Base-by-base conservation (phyloP, 2,329 filamentous ascomycete species). In the Scolecobasidium constrictum region DNA sequence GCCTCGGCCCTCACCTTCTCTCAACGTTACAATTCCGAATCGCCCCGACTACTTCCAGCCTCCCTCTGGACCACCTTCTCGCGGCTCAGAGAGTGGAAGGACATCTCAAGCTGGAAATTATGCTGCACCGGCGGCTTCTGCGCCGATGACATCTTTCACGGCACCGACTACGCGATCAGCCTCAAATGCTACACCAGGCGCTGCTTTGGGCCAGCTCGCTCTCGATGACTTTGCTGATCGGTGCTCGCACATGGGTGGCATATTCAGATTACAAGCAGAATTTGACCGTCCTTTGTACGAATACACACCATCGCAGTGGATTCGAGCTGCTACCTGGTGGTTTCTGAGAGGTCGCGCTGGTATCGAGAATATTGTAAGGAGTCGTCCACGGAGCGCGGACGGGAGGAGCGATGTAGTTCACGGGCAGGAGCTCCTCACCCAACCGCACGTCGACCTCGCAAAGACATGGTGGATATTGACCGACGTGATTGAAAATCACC, bases 321-420 rank as follows among this genome's bases (percentile, higher is more conserved):
- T 82, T 7, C 74, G 84, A 45, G 81, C 79, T 18, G 80, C 78
- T 3, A 67, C 85, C 1, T 95, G 88, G 88, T 95, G 88, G 88
- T 93, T 94, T 54, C 57, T 94, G 36, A 82, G 77, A 51, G 88
- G 87, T 16, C 79, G 87, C 47, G 76, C 80, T 54, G 78, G 79
- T 7, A 69, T 94, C 40, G 88, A 94, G 58, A 61, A 65, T 11
- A 69, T 81, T 31, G 78, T 93, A 37, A 73, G 85, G 47, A 78
- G 77, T 41, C 72, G 76, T 5, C 72, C 79, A 21, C 63, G 67
- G 26, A 68, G 62, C 34, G 67, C 72, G 4, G 71, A 77, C 47
- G 66, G 50, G 66, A 71, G 35, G 45, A 53, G 49, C 35, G 46
- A 55, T 64, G 72, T 48, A 36, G 42, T 40, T 18, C 52, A 72